Base-by-base conservation (phyloP, 2,329 filamentous ascomycete species). In the Davidsoniella neocaledoniae region DNA sequence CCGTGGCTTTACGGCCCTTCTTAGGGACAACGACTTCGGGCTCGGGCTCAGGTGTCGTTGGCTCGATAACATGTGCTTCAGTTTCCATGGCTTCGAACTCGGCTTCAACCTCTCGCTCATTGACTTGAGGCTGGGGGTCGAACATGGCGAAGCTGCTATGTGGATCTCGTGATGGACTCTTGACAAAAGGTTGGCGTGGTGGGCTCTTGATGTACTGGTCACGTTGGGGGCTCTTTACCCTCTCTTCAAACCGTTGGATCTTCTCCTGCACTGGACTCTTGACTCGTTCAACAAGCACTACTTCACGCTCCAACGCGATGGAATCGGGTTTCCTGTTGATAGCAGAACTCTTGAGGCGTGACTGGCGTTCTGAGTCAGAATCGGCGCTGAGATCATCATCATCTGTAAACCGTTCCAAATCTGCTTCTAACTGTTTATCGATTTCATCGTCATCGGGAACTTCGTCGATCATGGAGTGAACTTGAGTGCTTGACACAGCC, bases 381-480 rank as follows among this genome's bases (percentile, higher is more conserved):
- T 72, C 66, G 5, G 64, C 63, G 4, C 63, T 63, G 6, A 69
- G 61, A 33, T 69, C 67, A 42, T 77, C 74, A 12, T 73, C 70
- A 26, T 79, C 72, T 2, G 68, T 71, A 23, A 73, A 58, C 26
- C 69, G 66, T 41, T 80, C 74, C 8, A 84, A 68, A 51, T 82
- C 81, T 2, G 74, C 77, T 57, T 82, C 73, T 1, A 85, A 66
- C 45, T 76, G 76, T 19, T 73, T 72, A 47, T 85, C 77, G 37
- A 84, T 72, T 54, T 83, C 79, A 1, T 77, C 74, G 53, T 84
- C 78, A 49, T 76, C 69, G 0, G 73, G 71, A 9, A 74, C 62
- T 4, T 62, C 62, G 14, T 64, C 63, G n/a, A 67, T 58, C 4
- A 65, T 61, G 3, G 58, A 60, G 36, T 60, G 59, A 4, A 66